Base-by-base conservation (phyloP, 2,329 filamentous ascomycete species). In the Botrytis fragariae region DNA sequence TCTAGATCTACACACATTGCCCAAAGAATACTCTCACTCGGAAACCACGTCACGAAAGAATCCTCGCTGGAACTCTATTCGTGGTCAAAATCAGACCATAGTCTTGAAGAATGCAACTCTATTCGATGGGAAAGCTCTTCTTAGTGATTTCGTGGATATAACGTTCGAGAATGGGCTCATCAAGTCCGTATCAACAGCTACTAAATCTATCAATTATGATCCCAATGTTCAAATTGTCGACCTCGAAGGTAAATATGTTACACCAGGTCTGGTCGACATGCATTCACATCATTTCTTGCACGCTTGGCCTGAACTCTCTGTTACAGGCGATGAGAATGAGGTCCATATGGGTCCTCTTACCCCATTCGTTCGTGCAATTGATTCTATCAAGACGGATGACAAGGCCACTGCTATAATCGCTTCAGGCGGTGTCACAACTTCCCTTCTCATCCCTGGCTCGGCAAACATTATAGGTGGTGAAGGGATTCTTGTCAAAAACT, bases 381-480 rank as follows among this genome's bases (percentile, higher is more conserved):
- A 85, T 75, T 81, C 79, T 18, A 79, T 86, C 48, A 85, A 85
- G 77, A 79, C 82, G 0, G 83, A 84, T 72, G 84, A 85, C 74
- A 73, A 74, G 32, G 83, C 80, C 18, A 82, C 81, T 4, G 76
- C 68, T 9, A 77, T 83, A 32, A 82, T 85, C 73, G 81, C 82
- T 14, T 84, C 83, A 8, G 84, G 84, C 14, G 84, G 84, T 37
- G 80, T 85, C 32, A 85, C 84, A 1, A 82, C 83, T 4, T 84
- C 83, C n/a, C 80, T 86, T n/a, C 79, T 85, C 51, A 77, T 85
- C 35, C 83, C 84, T 1, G 84, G 84, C 8, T 82, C 82, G 4
- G 82, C 81, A 48, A 86, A 85, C 74, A 82, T 84, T 71, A 84
- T 85, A 76, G 83, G 83, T n/a, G 84, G 84, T 14, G 84, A 86